These are phyloP conservation scores for Phyllosticta citribraziliensis DNA, from an alignment of 2,329 filamentous ascomycete genomes.

Conservation along the genomic window DNA sequence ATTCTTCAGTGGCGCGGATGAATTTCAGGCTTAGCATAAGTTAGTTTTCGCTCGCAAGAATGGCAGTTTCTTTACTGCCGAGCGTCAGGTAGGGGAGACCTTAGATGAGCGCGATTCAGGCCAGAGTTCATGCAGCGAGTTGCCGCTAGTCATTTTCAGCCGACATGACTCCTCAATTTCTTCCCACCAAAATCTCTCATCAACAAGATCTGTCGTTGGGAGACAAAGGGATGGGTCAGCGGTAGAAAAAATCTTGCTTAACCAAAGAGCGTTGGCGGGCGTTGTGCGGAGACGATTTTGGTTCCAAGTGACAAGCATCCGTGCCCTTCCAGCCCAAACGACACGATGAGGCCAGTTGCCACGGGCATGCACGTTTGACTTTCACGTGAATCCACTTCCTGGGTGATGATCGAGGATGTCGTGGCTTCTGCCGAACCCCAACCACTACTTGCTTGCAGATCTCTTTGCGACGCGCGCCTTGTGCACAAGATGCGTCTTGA, in stretches of 20 bases:
- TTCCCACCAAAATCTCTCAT: too few relatives aligned
- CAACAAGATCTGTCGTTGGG: too few relatives aligned
- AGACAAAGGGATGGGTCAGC: too few relatives aligned
- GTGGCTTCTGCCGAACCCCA: neutral
- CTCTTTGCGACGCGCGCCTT: neutral
- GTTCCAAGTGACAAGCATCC: neutral
- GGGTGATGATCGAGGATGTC: neutral
- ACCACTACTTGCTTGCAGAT: neutral
- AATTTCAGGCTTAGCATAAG: neutral
- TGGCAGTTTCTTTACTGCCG: neutral
- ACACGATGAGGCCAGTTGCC: neutral
- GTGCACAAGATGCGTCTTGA: neutral
- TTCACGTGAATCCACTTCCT: neutral
- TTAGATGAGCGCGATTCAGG: neutral
- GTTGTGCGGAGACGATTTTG: neutral
- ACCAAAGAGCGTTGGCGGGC: neutral
- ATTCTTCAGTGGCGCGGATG: neutral
- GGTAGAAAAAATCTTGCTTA: neutral
- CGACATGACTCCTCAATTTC: neutral
- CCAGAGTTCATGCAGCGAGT: neutral
- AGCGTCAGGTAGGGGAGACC: neutral
- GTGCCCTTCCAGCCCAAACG: neutral
- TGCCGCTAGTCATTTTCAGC: neutral
- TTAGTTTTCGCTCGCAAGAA: neutral
- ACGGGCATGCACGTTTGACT: neutral